These are phyloP conservation scores for Ceratobasidium sp. DNA, from an alignment of 1,284 basidiomycete genomes.

Conservation along the genomic window DNA sequence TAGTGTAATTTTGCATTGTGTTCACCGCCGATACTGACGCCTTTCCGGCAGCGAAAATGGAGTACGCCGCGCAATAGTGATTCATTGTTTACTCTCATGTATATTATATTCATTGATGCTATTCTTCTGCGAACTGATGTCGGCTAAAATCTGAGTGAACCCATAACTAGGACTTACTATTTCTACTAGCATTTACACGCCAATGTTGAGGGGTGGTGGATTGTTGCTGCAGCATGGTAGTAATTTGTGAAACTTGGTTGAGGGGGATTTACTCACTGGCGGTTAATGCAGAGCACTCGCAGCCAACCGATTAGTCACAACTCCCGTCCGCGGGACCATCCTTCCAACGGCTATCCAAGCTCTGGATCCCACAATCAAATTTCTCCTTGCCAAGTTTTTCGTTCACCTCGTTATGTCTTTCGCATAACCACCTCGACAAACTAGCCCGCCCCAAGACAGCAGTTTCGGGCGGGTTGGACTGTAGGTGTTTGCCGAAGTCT, in stretches of 20 bases:
- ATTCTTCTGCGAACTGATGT: not conserved
- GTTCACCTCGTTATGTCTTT: conserved; percentile 91
- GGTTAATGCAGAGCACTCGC: not conserved
- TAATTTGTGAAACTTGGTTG: not conserved
- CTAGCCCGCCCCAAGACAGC: conserved; percentile 65
- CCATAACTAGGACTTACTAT: not conserved
- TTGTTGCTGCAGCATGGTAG: not conserved
- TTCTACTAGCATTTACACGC: not conserved
- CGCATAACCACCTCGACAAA: conserved; percentile 86
- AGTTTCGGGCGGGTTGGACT: conserved; percentile 67
- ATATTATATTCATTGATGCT: conserved; percentile 24
- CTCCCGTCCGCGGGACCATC: conserved; percentile 86
- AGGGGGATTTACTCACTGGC: not conserved
- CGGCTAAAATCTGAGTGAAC: not conserved
- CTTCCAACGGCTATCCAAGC: conserved; percentile 85
- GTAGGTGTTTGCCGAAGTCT: conserved; percentile 76
- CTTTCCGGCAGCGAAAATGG: conserved; percentile 60
- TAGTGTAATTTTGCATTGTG: conserved; percentile 51
- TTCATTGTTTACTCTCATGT: not conserved
- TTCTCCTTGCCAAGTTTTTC: conserved; percentile 77
- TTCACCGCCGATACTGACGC: conserved; percentile 23
- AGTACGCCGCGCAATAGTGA: conserved; percentile 59
- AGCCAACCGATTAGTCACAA: conserved; percentile 71
- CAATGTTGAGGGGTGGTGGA: not conserved
- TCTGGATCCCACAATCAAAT: conserved; percentile 76